Percentiles rank a stretch among this genome's conserved stretches.
These are phyloP conservation scores for Globisporangium uncinulatum DNA, from an alignment of 352 stramenopile species.

Conservation along the genomic window DNA sequence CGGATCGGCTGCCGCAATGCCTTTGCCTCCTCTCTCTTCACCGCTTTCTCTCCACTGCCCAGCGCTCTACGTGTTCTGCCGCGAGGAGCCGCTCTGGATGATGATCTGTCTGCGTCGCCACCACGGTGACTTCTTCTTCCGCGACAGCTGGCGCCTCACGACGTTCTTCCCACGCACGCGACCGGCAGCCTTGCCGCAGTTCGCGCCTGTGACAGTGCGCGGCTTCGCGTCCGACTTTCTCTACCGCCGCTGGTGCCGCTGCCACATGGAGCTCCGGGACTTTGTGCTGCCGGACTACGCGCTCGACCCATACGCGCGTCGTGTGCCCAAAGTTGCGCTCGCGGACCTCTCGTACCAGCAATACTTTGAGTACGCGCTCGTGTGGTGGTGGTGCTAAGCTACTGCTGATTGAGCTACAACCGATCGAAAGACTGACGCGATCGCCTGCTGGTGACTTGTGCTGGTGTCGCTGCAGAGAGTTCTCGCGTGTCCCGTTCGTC, in stretches of 20 bases:
- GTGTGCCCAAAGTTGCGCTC: constrained; percentile 50
- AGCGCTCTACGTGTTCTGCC: constrained; percentile 80
- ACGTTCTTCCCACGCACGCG: constrained; percentile 64
- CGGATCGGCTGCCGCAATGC: not conserved
- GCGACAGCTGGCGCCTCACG: constrained; percentile 66
- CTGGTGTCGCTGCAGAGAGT: constrained; percentile 30
- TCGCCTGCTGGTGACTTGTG: not conserved
- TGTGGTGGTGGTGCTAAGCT: not conserved
- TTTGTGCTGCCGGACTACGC: constrained; percentile 40
- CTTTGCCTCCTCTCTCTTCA: not conserved
- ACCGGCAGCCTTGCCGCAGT: constrained; percentile 13
- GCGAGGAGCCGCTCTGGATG: constrained; percentile 83
- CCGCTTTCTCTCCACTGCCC: not conserved
- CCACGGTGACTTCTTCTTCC: constrained; percentile 59
- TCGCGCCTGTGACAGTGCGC: constrained; percentile 23
- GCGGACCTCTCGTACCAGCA: constrained; percentile 51
- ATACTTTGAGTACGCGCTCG: constrained; percentile 59
- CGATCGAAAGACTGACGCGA: no score
- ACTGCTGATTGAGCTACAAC: no score
- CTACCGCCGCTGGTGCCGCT: constrained; percentile 80
- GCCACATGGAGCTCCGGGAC: constrained; percentile 65
- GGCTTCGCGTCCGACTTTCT: constrained; percentile 78
- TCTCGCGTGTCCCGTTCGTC: constrained; percentile 67
- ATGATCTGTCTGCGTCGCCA: constrained; percentile 67
- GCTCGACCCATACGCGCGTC: constrained; percentile 38